Evolutionary conservation across 2,329 filamentous ascomycete species (phyloP), one percentile per base, ranked within the genome.

Genomic region (Nemania diffusa): DNA sequence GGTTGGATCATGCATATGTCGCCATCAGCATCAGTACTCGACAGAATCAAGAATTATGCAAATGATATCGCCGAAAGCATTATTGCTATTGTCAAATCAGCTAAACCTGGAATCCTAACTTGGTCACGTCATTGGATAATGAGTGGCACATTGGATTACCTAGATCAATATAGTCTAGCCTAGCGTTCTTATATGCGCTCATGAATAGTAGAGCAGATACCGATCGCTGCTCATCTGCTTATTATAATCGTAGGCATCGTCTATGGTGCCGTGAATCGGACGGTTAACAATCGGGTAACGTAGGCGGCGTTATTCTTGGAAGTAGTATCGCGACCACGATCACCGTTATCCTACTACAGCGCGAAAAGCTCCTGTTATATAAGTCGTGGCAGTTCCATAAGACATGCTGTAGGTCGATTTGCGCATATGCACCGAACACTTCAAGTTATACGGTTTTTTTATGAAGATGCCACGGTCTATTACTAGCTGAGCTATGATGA

Each of bases 221-320:
- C 9, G 20, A 22, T 46, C n/a, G n/a, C n/a, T 24, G 9, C 11
- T 7, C n/a, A 22, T 6, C 37, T 17, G 3, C 34, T 6, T 13
- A 17, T 32, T 17, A 44, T 32, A 5, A n/a, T n/a, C n/a, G n/a
- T n/a, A n/a, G n/a, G n/a, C n/a, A 24, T n/a, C 13, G 40, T 53
- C 22, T 61, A 53, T 61, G 57, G 53, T 53, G 57, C 24, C 24
- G 15, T 60, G 32, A 52, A 29, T 22, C 3, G 6, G 24, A 9
- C 24, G 29, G 20, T 32, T 29, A 24, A 24, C 3, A 2, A 40
- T 9, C 5, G 17, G 34, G n/a, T 24, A 53, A 29, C 48, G 34
- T 61, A 61, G 53, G 57, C 24, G 57, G 34, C 57, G 48, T n/a
- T 32, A 7, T 27, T 24, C 24, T 24, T 44, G 20, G 34, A 6